phyloP scores from a whole-genome alignment of 805 yeast genomes.

The Wickerhamiella sergipiensis region DNA sequence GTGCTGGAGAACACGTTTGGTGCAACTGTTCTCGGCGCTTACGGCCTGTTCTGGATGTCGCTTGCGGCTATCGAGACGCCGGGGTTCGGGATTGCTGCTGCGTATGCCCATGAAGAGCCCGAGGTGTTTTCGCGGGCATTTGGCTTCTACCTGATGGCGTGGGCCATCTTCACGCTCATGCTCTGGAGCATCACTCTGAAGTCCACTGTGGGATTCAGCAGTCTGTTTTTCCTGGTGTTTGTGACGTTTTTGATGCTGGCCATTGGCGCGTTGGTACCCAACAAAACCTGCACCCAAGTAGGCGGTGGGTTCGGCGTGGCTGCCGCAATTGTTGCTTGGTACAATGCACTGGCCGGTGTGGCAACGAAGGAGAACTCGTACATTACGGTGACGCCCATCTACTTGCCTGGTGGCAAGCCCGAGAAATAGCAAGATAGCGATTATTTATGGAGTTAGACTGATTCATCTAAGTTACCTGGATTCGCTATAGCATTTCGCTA shows the following conservation, averaged over 20 bases:
- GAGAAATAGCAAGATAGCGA: not conserved
- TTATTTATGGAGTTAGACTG: not conserved
- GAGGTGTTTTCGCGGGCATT: constrained; percentile 31
- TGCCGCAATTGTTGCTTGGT: constrained; percentile 44
- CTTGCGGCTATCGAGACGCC: constrained; percentile 44
- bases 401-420: constrained; percentile 26
- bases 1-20: constrained; percentile 54
- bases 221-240: constrained; percentile 38
- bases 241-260: constrained; percentile 43
- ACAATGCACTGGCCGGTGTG: constrained; percentile 49
- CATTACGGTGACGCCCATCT: constrained; percentile 35
- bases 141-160: constrained; percentile 46
- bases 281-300: constrained; percentile 31
- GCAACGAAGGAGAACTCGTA: constrained; percentile 49
- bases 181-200: constrained; percentile 41
- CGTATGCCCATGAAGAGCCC: constrained; percentile 24
- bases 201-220: constrained; percentile 51
- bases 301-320: constrained; percentile 52
- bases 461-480: no score
- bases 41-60: constrained; percentile 54
- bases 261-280: constrained; percentile 34
- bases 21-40: constrained; percentile 33
- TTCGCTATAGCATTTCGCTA: no score
- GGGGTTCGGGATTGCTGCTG: constrained; percentile 35
- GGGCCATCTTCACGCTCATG: constrained; percentile 51